phyloP scores from a whole-genome alignment of 495 filamentous ascomycete species.

The Usnea hakonensis region DNA sequence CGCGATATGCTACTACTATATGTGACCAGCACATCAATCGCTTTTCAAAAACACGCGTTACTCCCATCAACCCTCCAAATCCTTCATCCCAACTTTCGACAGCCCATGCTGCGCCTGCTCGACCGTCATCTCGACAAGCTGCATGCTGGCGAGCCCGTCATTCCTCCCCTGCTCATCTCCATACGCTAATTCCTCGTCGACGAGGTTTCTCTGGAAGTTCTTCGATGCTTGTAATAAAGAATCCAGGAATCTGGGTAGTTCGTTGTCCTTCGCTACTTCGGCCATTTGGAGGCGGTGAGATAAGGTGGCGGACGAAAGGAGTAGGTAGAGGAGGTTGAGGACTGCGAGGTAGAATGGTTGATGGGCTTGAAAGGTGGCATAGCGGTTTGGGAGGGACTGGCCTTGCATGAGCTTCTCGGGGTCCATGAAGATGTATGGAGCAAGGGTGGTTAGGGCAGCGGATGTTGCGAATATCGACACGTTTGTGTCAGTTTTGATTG shows the following conservation, averaged over 20 bases:
- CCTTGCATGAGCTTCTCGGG: conserved; percentile 22
- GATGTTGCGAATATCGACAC: conserved; percentile 51
- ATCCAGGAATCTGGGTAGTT: background rate
- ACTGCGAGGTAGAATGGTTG: conserved; percentile 39
- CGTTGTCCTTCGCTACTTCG: background rate
- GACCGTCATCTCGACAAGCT: background rate
- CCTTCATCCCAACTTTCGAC: background rate
- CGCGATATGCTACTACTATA: too few species aligned
- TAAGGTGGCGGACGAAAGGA: conserved; percentile 33
- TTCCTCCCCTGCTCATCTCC: background rate
- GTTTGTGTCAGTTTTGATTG: background rate
- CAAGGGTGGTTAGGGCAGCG: conserved; percentile 39
- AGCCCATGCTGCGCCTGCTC: background rate
- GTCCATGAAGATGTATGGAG: conserved; percentile 43
- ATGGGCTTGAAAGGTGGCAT: conserved; percentile 34
- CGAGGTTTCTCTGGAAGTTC: background rate
- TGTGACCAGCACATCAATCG: too few species aligned
- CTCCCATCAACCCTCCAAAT: background rate
- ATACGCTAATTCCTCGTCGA: background rate
- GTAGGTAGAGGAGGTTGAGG: conserved; percentile 41
- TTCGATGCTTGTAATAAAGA: background rate
- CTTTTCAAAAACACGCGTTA: background rate
- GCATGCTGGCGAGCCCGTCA: background rate
- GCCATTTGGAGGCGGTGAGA: conserved; percentile 14
- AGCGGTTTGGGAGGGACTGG: background rate